Percentiles rank a stretch among this genome's conserved stretches.
Conservation (phyloP, 2,329 filamentous ascomycete genomes). For the Septoria linicola region DNA sequence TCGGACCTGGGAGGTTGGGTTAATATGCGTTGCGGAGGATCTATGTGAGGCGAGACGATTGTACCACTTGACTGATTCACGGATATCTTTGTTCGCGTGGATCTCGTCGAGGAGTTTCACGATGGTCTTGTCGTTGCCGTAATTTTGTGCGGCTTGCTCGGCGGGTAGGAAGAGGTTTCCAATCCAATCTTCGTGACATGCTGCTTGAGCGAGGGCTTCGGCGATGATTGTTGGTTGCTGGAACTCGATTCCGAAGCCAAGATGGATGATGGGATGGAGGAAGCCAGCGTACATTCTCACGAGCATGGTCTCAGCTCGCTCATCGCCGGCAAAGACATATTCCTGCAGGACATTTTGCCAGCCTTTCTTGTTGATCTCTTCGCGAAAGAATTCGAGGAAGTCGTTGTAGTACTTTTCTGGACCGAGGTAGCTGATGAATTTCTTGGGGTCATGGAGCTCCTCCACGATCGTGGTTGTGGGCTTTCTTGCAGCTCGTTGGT, state of each 20-base stretch:
- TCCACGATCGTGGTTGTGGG: conserved; percentile 52
- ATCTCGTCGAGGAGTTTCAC: conserved; percentile 63
- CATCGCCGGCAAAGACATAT: conserved; percentile 67
- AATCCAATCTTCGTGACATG: conserved; percentile 64
- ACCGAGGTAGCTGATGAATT: conserved; percentile 62
- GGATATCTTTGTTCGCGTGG: conserved; percentile 56
- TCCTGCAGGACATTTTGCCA: conserved; percentile 63
- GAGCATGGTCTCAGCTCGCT: conserved; percentile 67
- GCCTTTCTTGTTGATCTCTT: conserved; percentile 64
- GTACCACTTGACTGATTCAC: conserved; percentile 49
- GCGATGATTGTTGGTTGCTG: conserved; percentile 77
- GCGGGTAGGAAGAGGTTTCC: conserved; percentile 54
- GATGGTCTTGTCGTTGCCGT: conserved; percentile 44
- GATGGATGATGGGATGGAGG: conserved; percentile 74
- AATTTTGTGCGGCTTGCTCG: conserved; percentile 49
- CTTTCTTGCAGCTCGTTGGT: conserved; percentile 57
- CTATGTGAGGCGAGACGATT: background rate
- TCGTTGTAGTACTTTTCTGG: conserved; percentile 65
- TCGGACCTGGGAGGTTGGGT: conserved; percentile 41
- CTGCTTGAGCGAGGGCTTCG: conserved; percentile 73
- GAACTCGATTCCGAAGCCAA: conserved; percentile 83
- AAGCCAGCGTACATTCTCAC: conserved; percentile 68
- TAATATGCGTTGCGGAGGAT: no score
- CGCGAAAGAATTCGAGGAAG: conserved; percentile 74
- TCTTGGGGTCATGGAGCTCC: conserved; percentile 57